Percentiles rank a stretch among this genome's conserved stretches.
Conservation (phyloP, 495 filamentous ascomycete genomes). For the Xeromyces bisporus region DNA sequence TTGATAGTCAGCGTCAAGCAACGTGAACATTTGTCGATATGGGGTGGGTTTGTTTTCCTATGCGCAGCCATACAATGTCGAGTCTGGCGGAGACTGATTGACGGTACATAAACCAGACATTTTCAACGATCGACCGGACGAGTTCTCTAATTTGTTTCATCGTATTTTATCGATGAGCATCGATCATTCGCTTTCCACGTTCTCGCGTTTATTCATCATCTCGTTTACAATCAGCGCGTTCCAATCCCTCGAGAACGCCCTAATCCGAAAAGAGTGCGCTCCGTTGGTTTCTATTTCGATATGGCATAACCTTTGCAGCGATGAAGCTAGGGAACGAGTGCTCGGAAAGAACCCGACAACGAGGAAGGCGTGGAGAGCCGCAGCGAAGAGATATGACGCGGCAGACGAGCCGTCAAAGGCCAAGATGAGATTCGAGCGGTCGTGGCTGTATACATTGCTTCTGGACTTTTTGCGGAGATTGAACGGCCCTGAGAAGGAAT, state of each 20-base stretch:
- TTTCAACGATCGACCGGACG: constrained; percentile 58
- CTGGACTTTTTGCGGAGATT: constrained; percentile 67
- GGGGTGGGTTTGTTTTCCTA: constrained; percentile 40
- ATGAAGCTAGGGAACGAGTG: constrained; percentile 45
- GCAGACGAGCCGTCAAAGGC: constrained; percentile 66
- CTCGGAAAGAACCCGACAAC: constrained; percentile 52
- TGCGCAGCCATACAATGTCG: neutral
- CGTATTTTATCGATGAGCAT: constrained; percentile 80
- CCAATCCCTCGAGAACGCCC: constrained; percentile 76
- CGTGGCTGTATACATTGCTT: constrained; percentile 80
- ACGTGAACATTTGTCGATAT: constrained; percentile 71
- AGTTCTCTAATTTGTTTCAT: constrained; percentile 83
- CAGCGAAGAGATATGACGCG: constrained; percentile 70
- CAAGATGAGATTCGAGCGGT: constrained; percentile 75
- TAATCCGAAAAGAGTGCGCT: constrained; percentile 90
- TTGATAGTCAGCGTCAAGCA: constrained; percentile 77
- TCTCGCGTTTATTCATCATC: constrained; percentile 60
- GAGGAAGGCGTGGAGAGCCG: constrained; percentile 81
- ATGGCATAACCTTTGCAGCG: constrained; percentile 80
- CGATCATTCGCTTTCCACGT: constrained; percentile 52
- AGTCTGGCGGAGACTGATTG: constrained; percentile 7
- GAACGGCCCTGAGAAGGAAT: constrained; percentile 35
- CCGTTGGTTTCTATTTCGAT: constrained; percentile 86
- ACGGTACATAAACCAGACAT: constrained; percentile 30
- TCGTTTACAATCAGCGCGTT: constrained; percentile 82